phyloP scores from a whole-genome alignment of 2,329 filamentous ascomycete species.

The Nakataea oryzae region DNA sequence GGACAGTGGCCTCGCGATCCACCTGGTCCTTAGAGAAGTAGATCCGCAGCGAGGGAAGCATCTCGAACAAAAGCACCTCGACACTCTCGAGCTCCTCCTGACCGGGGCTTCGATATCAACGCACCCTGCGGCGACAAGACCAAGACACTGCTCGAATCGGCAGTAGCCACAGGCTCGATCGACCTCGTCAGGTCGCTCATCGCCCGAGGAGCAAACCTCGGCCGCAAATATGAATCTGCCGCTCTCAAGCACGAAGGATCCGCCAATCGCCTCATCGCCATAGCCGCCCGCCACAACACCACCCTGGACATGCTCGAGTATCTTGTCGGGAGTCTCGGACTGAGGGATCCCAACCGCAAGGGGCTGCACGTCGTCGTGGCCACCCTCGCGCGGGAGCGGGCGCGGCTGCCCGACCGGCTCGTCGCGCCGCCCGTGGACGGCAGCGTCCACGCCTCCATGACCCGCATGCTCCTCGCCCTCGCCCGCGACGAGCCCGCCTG shows the following conservation, averaged over 20 bases:
- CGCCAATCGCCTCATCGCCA: neutral
- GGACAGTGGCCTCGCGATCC: too few relatives aligned
- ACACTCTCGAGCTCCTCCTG: neutral
- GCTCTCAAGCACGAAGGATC: too few relatives aligned
- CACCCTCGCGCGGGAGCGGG: too few relatives aligned
- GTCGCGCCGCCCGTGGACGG: too few relatives aligned
- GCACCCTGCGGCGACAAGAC: neutral
- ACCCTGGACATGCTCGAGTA: neutral
- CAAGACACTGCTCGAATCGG: neutral
- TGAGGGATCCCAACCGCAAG: neutral
- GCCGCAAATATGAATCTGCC: too few relatives aligned
- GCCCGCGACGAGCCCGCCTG: too few relatives aligned
- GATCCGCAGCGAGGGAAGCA: too few relatives aligned
- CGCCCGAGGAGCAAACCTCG: neutral
- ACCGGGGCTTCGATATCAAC: neutral
- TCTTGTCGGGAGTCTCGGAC: neutral
- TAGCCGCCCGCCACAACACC: neutral
- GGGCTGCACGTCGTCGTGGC: too few relatives aligned
- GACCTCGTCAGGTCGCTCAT: neutral
- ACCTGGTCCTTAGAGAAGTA: too few relatives aligned
- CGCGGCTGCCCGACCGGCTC: too few relatives aligned
- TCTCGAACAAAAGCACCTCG: neutral
- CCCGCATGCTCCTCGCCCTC: neutral
- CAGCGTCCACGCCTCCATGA: neutral
- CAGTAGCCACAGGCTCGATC: neutral